These are phyloP conservation scores for Elymus sibiricus DNA, from an alignment of 176 grass and related monocot species.

Conservation along the genomic window DNA sequence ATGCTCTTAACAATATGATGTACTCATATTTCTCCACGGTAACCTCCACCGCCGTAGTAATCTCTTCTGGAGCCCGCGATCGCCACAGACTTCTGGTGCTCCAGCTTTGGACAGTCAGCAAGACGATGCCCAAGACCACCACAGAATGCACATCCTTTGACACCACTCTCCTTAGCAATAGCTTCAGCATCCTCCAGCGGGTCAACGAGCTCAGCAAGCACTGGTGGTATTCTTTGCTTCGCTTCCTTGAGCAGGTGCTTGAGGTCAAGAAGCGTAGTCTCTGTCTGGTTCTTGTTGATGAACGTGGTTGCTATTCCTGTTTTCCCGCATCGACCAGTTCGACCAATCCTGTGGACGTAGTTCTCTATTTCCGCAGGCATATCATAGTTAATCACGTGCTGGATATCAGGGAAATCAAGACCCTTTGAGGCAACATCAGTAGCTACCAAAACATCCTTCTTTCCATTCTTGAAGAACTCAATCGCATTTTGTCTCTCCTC, in stretches of 20 bases:
- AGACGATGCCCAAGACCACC: conserved; percentile 95
- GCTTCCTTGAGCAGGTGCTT: conserved; percentile 93
- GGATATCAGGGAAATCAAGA: conserved; percentile 97
- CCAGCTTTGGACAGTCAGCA: conserved; percentile 84
- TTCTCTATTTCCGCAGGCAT: conserved; percentile 98
- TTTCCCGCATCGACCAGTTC: conserved; percentile 91
- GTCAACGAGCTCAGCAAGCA: conserved; percentile 79
- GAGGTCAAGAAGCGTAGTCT: conserved; percentile 84
- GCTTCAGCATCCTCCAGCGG: conserved; percentile 79
- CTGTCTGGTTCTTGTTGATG: conserved; percentile 99
- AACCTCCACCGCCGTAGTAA: conserved; percentile 85
- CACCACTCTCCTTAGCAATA: conserved; percentile 79
- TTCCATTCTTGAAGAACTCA: conserved; percentile 73
- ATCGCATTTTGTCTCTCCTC: conserved; percentile 92
- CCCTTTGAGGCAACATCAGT: conserved; percentile 98
- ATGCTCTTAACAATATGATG: not conserved
- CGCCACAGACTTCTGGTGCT: conserved; percentile 91
- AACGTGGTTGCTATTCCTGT: conserved; percentile 97
- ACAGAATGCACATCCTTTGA: conserved; percentile 94
- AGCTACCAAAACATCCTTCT: conserved; percentile 86
- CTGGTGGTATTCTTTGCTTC: conserved; percentile 96
- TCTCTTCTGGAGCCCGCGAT: conserved; percentile 89
- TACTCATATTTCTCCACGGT: conserved; percentile 82
- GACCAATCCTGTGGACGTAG: conserved; percentile 92
- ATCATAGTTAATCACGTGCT: conserved; percentile 98